Base-by-base conservation (phyloP, 2,329 filamentous ascomycete species). In the Penicillium oxalicum region DNA sequence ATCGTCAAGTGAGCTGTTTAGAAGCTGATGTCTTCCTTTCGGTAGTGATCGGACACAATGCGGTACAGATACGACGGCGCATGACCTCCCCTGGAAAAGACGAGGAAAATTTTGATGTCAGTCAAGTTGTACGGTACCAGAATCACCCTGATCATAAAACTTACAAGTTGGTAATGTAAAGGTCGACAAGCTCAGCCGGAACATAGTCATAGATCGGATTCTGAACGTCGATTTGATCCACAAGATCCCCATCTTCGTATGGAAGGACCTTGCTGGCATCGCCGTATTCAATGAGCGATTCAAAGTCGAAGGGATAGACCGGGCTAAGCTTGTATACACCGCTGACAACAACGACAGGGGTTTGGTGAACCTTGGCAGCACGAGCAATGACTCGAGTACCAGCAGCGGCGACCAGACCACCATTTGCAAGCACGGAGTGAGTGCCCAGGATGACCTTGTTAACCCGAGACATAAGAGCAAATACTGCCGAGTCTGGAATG, bases 261-360 rank as follows among this genome's bases (percentile, higher is more conserved):
- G 77, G 79, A 38, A 93, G 81, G 48, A 89, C 84, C 56, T 80
- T 85, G 46, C 85, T 83, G 1, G 90, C 82, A 65, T 91, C 84
- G 12, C 89, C 91, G 72, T 89, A 89, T 70, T 96, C 91, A 50
- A 95, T 87, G 52, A 95, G 74, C 4, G 83, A 82, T 55, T 89
- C 86, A 45, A 87, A 84, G 61, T 93, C 84, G 61, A 90, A 91
- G 1, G 90, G 87, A 61, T 90, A 91, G 50, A 94, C 84, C 0
- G 93, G 91, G 58, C 88, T 94, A 47, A 98, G 80, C 71, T 95
- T 95, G 76, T 96, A 97, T 18, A 97, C 85, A 29, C 90, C 91
- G 45, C 86, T 87, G 38, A 98, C 80, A 3, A 94, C 88, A 25
- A 97, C 84, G 13, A 98, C 91, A 0, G 90, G 87, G 25, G 86